These are phyloP conservation scores for Daldinia sp. DNA, from an alignment of 2,329 filamentous ascomycete species.

Conservation along the genomic window DNA sequence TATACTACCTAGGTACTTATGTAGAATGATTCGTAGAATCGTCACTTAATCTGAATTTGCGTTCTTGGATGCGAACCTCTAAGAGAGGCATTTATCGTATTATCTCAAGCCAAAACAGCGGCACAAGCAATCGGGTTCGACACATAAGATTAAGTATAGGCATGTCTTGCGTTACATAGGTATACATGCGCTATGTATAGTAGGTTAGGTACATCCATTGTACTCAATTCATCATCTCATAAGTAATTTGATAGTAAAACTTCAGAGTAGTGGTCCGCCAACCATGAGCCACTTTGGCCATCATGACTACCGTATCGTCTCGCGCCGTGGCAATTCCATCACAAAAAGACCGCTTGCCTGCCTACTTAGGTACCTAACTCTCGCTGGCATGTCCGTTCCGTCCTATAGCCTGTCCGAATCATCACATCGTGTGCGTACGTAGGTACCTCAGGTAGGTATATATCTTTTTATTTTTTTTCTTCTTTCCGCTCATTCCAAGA, in stretches of 20 bases:
- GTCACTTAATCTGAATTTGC: background rate
- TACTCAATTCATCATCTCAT: conserved; percentile 21
- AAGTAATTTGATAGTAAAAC: conserved; percentile 16
- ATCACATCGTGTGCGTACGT: conserved; percentile 18
- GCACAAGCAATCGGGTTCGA: background rate
- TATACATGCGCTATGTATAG: background rate
- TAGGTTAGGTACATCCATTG: background rate
- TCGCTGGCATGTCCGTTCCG: background rate
- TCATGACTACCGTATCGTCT: conserved; percentile 9
- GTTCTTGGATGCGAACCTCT: background rate
- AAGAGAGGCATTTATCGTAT: too few relatives aligned
- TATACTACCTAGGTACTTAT: too few relatives aligned
- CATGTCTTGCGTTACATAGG: background rate
- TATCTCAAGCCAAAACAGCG: background rate
- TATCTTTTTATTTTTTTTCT: background rate
- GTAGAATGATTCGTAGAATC: too few relatives aligned
- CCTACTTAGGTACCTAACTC: background rate
- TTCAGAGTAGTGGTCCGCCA: conserved; percentile 25
- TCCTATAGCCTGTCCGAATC: conserved; percentile 3
- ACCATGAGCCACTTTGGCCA: conserved; percentile 26
- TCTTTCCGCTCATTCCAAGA: background rate
- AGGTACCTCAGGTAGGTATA: background rate
- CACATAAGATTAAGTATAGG: too few relatives aligned
- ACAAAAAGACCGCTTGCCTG: conserved; percentile 17
- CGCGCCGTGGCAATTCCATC: background rate